Conservation (phyloP, 305 asterid genomes). For the Solanum aculeatissimum region DNA sequence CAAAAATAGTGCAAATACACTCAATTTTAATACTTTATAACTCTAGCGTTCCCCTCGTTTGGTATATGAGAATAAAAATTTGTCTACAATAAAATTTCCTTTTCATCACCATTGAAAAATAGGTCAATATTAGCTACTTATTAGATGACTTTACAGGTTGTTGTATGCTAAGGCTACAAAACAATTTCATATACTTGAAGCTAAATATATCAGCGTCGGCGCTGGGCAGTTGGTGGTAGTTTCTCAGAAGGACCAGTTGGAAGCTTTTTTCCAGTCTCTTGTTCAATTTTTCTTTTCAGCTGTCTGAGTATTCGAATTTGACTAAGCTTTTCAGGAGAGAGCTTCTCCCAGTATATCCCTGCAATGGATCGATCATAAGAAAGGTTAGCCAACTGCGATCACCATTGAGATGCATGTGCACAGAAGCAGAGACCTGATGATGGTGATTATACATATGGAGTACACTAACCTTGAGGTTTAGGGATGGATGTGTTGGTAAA, state of each 20-base stretch:
- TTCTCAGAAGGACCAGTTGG: slow-evolving; percentile 80
- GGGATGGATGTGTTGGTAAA: slow-evolving; percentile 72
- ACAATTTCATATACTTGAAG: neutral
- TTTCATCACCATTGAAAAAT: neutral
- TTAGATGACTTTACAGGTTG: neutral
- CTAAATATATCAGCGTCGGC: slow-evolving; percentile 14
- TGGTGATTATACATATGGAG: neutral
- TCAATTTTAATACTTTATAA: neutral
- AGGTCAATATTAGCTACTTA: neutral
- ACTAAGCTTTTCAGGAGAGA: slow-evolving; percentile 84
- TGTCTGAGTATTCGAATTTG: slow-evolving; percentile 68
- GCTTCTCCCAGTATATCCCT: slow-evolving; percentile 95
- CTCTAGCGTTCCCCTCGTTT: neutral
- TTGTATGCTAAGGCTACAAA: neutral
- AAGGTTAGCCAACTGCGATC: neutral
- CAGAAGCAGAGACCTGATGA: neutral
- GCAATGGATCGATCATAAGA: neutral
- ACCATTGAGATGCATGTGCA: neutral
- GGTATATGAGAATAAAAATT: neutral
- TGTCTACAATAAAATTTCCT: neutral
- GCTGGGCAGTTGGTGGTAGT: slow-evolving; percentile 72
- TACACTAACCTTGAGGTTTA: slow-evolving; percentile 81
- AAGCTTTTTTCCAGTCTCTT: slow-evolving; percentile 66
- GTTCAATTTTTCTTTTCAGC: slow-evolving; percentile 62
- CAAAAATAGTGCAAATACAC: too few relatives aligned